A percentile compares a stretch with the other conserved stretches of the same genome.
These are phyloP conservation scores for Lentinula lateritia DNA, from an alignment of 768 basidiomycete species.

Conservation along the genomic window DNA sequence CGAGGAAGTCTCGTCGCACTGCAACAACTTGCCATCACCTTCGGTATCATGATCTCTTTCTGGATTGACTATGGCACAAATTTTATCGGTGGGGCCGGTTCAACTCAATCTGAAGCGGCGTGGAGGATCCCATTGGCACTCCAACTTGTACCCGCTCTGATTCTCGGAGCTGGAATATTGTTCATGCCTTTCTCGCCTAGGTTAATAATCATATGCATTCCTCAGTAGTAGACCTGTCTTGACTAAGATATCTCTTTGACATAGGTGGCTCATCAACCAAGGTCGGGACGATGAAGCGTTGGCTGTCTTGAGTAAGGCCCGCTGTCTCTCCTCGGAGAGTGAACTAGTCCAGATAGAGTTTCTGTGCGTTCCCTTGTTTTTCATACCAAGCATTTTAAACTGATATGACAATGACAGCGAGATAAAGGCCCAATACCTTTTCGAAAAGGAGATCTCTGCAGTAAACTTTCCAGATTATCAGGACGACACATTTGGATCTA, in stretches of 20 bases:
- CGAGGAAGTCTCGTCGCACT: constrained; percentile 77
- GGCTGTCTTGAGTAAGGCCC: constrained; percentile 53
- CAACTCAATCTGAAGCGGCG: constrained; percentile 56
- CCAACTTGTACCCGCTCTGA: constrained; percentile 68
- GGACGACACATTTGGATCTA: constrained; percentile 50
- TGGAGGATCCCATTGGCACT: constrained; percentile 74
- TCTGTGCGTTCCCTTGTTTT: constrained; percentile 38
- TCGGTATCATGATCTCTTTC: constrained; percentile 66
- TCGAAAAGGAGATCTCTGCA: constrained; percentile 61
- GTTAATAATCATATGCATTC: constrained; percentile 21
- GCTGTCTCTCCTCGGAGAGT: constrained; percentile 47
- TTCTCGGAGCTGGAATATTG: constrained; percentile 63
- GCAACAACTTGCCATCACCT: constrained; percentile 79
- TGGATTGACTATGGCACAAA: constrained; percentile 55
- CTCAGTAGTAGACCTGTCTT: not conserved
- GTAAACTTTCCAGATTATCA: constrained; percentile 58
- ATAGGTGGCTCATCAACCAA: constrained; percentile 71
- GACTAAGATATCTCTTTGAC: not conserved
- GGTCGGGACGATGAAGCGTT: constrained; percentile 75
- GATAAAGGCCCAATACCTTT: constrained; percentile 69
- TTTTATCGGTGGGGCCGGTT: constrained; percentile 62
- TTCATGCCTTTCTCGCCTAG: constrained; percentile 81
- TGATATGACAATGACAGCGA: constrained; percentile 33
- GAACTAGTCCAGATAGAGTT: constrained; percentile 72
- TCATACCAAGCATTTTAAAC: not conserved